phyloP scores from a whole-genome alignment of 2,329 filamentous ascomycete genomes.

The Fusarium neocosmosporiellum region DNA sequence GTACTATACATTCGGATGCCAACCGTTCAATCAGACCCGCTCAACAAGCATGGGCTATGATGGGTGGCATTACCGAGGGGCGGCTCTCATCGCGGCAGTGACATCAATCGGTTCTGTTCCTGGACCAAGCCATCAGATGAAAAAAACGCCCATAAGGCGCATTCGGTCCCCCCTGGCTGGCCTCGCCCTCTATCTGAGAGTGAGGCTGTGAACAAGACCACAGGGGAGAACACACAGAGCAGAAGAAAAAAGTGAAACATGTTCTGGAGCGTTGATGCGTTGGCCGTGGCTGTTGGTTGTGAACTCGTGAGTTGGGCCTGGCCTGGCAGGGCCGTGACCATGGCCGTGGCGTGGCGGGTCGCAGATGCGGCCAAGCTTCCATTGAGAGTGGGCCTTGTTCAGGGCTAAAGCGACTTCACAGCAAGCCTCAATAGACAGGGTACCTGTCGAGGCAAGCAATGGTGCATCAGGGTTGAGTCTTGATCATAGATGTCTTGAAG shows the following conservation, averaged over 20 bases:
- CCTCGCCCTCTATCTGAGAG: background rate
- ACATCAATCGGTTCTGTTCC: slow-evolving; percentile 1
- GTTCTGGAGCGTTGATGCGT: slow-evolving; percentile 10
- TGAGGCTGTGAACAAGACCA: slow-evolving; percentile 16
- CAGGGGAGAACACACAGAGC: background rate
- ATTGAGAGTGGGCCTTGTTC: slow-evolving; percentile 20
- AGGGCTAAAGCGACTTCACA: slow-evolving; percentile 39
- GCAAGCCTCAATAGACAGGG: slow-evolving; percentile 2
- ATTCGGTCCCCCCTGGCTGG: slow-evolving; percentile 1
- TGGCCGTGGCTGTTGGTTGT: slow-evolving; percentile 27
- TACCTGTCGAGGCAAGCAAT: background rate
- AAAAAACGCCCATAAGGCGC: slow-evolving; percentile 23
- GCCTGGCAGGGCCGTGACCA: slow-evolving; percentile 21
- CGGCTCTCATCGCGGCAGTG: slow-evolving; percentile 1
- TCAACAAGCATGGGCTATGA: background rate
- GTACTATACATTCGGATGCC: background rate
- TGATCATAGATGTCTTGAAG: slow-evolving; percentile 1
- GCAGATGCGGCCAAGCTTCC: slow-evolving; percentile 43
- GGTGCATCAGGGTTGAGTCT: background rate
- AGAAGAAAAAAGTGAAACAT: slow-evolving; percentile 13
- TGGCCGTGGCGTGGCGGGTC: slow-evolving; percentile 38
- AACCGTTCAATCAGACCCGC: background rate
- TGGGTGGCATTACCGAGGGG: background rate
- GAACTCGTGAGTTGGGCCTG: slow-evolving; percentile 6
- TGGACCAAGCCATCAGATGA: background rate